Percentiles rank a stretch among this genome's conserved stretches.
phyloP scores from a whole-genome alignment of 768 basidiomycete genomes.

The Infundibulicybe gibba region DNA sequence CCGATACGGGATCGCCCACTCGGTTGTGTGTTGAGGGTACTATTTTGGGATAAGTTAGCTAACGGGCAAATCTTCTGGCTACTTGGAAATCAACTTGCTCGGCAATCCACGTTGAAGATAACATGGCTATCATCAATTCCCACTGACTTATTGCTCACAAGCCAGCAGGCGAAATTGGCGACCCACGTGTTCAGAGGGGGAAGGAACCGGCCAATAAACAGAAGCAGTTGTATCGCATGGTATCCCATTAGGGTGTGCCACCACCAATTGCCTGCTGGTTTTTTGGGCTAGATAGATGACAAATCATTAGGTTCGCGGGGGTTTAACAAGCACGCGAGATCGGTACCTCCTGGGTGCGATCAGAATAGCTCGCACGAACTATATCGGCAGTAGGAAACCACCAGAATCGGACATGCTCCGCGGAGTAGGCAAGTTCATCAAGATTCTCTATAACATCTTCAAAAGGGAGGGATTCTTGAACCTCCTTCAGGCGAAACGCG shows the following conservation, averaged over 20 bases:
- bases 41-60: conserved; percentile 21
- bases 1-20: conserved; percentile 86
- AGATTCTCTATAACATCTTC: conserved; percentile 55
- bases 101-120: conserved; percentile 92
- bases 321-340: conserved; percentile 7
- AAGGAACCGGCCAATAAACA: conserved; percentile 73
- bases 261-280: conserved; percentile 55
- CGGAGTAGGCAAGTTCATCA: conserved; percentile 52
- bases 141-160: conserved; percentile 49
- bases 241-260: conserved; percentile 71
- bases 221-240: conserved; percentile 79
- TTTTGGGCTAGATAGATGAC: conserved; percentile 39
- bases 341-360: conserved; percentile 74
- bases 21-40: conserved; percentile 93
- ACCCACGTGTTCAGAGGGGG: conserved; percentile 60
- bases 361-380: conserved; percentile 68
- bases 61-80: not conserved
- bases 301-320: conserved; percentile 2
- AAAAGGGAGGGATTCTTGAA: conserved; percentile 59
- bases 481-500: conserved; percentile 78
- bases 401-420: conserved; percentile 91
- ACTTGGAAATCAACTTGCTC: conserved; percentile 47
- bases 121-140: conserved; percentile 75
- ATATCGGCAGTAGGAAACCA: conserved; percentile 85
- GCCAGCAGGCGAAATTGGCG: conserved; percentile 65